These are phyloP conservation scores for Rhododendron henanense DNA, from an alignment of 148 eudicot genomes.

Conservation along the genomic window DNA sequence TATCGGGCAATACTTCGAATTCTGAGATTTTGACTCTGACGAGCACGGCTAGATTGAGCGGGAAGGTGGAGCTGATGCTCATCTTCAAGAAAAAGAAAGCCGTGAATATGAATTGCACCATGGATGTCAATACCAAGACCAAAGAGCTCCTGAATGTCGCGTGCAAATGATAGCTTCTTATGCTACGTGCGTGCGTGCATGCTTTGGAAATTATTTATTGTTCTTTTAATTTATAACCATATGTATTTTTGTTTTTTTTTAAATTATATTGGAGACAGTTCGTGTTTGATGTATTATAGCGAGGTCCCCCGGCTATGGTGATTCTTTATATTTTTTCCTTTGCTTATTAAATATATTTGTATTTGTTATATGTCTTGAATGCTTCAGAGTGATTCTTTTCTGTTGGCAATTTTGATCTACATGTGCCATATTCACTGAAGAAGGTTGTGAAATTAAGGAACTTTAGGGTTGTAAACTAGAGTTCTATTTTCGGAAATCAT, in stretches of 20 bases:
- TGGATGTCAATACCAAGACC: not conserved
- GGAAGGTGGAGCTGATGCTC: slow-evolving; percentile 14
- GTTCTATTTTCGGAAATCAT: not conserved
- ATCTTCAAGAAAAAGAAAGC: slow-evolving; percentile 18
- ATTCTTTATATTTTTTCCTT: not conserved
- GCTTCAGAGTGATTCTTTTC: not conserved
- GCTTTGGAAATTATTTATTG: not conserved
- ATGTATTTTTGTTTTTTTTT: not conserved
- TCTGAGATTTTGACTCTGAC: not conserved
- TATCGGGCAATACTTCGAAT: not conserved
- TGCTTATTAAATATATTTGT: not conserved
- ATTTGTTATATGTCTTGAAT: not conserved
- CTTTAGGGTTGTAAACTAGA: not conserved
- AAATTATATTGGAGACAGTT: not conserved
- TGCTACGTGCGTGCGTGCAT: not conserved
- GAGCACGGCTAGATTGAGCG: slow-evolving; percentile 6
- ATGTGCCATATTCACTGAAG: not conserved
- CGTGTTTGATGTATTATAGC: not conserved
- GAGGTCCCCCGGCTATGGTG: not conserved
- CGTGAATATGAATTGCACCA: slow-evolving; percentile 9
- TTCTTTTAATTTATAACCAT: not conserved
- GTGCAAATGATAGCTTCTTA: not conserved
- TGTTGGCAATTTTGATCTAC: not conserved
- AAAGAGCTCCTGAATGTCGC: not conserved
- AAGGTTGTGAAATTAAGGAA: not conserved